These are phyloP conservation scores for Mrakia frigida DNA, from an alignment of 768 basidiomycete species.

Conservation along the genomic window DNA sequence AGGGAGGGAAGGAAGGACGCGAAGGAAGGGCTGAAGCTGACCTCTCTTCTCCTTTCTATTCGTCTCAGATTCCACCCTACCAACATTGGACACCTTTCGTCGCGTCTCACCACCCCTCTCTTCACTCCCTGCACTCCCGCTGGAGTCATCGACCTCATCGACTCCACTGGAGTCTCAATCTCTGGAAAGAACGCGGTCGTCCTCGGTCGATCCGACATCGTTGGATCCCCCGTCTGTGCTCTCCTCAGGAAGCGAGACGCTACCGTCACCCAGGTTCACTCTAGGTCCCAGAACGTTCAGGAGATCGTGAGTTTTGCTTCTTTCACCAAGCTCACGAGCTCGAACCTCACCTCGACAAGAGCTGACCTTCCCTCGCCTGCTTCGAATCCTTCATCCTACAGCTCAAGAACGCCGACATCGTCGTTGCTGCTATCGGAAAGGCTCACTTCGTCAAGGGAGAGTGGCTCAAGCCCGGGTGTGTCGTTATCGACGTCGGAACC, in stretches of 20 bases:
- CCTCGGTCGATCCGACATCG: slow-evolving; percentile 94
- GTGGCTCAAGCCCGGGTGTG: slow-evolving; percentile 91
- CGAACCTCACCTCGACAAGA: too few species aligned
- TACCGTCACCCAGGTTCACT: slow-evolving; percentile 97
- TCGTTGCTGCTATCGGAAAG: slow-evolving; percentile 95
- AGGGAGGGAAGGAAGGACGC: background rate
- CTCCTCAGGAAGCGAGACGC: slow-evolving; percentile 86
- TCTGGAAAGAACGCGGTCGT: slow-evolving; percentile 78
- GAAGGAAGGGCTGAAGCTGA: background rate
- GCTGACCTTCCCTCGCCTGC: background rate
- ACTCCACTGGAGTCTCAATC: slow-evolving; percentile 72
- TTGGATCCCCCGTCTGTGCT: slow-evolving; percentile 88
- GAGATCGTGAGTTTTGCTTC: slow-evolving; percentile 56
- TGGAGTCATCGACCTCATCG: slow-evolving; percentile 82
- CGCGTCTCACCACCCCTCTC: slow-evolving; percentile 78
- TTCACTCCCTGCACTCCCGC: slow-evolving; percentile 95
- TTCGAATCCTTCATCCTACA: slow-evolving; percentile 41
- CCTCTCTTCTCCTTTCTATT: background rate
- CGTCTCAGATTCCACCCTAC: slow-evolving; percentile 86
- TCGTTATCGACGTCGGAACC: slow-evolving; percentile 97
- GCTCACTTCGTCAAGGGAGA: slow-evolving; percentile 82
- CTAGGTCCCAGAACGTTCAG: slow-evolving; percentile 73
- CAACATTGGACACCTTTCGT: slow-evolving; percentile 92
- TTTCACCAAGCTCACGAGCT: too few species aligned
- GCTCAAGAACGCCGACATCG: slow-evolving; percentile 81